These are phyloP conservation scores for Sicyos edulis DNA, from an alignment of 306 rosid genomes.

Conservation along the genomic window DNA sequence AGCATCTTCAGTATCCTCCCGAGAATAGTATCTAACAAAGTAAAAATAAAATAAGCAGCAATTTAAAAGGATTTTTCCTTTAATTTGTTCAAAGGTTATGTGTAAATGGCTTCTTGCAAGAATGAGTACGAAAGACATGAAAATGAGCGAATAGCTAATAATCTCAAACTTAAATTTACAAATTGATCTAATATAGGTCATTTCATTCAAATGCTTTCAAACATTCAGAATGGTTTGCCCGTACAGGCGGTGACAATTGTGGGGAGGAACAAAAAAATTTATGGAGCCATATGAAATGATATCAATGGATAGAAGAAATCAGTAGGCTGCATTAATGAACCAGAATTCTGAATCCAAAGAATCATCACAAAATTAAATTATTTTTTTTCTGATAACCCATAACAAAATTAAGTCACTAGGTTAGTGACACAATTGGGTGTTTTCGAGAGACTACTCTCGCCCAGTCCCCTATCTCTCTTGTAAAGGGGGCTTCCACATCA, in stretches of 20 bases:
- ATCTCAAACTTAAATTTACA: background rate
- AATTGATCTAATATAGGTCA: background rate
- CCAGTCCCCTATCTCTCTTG: too few relatives aligned
- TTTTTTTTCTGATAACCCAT: too few relatives aligned
- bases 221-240: background rate
- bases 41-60: background rate
- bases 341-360: too few relatives aligned
- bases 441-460: too few relatives aligned
- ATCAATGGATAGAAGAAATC: background rate
- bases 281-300: background rate
- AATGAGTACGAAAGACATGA: conserved; percentile 2
- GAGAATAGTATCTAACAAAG: conserved; percentile 67
- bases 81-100: background rate
- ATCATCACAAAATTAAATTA: too few relatives aligned
- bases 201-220: background rate
- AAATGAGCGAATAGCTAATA: background rate
- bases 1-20: conserved; percentile 92
- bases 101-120: background rate
- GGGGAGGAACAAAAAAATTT: background rate
- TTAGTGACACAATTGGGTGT: too few relatives aligned
- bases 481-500: background rate
- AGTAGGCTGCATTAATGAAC: too few relatives aligned
- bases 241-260: background rate
- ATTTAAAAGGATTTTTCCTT: background rate
- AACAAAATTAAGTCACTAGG: too few relatives aligned